These are phyloP conservation scores for Talinum fruticosum DNA, from an alignment of 148 eudicot genomes.

Conservation along the genomic window DNA sequence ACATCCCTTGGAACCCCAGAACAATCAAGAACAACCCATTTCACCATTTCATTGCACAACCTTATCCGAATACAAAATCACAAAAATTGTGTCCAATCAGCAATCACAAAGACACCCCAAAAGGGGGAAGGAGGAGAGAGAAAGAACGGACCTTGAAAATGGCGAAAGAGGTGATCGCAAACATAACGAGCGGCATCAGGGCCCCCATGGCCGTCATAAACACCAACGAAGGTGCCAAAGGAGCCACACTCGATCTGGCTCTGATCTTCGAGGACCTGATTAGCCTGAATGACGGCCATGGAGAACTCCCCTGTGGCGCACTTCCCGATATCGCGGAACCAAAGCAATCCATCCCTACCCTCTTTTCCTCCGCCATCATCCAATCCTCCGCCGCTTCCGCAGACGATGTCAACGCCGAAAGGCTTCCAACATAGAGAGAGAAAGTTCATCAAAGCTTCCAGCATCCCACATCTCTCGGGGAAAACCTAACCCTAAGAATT, in stretches of 20 bases:
- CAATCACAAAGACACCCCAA: neutral
- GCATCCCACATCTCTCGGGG: slow-evolving; percentile 67
- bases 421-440: slow-evolving; percentile 64
- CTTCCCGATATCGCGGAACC: slow-evolving; percentile 44
- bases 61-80: neutral
- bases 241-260: slow-evolving; percentile 53
- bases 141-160: slow-evolving; percentile 46
- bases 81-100: neutral
- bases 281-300: slow-evolving; percentile 67
- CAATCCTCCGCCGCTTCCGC: slow-evolving; percentile 1
- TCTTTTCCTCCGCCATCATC: slow-evolving; percentile 7
- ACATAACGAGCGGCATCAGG: slow-evolving; percentile 63
- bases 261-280: slow-evolving; percentile 65
- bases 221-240: slow-evolving; percentile 65
- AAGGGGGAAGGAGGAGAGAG: neutral
- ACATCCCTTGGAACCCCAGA: neutral
- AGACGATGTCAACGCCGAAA: slow-evolving; percentile 42
- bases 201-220: slow-evolving; percentile 79
- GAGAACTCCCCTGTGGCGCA: slow-evolving; percentile 51
- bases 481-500: slow-evolving; percentile 19
- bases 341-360: slow-evolving; percentile 42
- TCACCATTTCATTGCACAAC: neutral
- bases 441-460: slow-evolving; percentile 58
- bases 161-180: slow-evolving; percentile 49
- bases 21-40: neutral